Base-by-base conservation (phyloP, 352 stramenopile genomes). In the Globisporangium cystogenes region DNA sequence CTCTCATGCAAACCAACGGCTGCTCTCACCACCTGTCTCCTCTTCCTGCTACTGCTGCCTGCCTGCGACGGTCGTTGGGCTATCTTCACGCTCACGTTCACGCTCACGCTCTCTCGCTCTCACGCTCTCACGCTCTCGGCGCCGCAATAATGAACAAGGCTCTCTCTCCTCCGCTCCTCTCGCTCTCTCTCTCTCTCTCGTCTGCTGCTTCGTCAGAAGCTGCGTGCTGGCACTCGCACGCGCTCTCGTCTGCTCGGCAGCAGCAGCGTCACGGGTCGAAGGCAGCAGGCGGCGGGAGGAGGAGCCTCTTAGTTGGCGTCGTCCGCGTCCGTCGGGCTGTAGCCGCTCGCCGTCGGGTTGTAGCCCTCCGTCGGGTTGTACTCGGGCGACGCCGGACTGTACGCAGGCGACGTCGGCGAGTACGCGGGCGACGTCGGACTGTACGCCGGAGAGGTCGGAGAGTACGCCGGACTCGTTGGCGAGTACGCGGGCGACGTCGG, bases 311-410 rank as follows among this genome's bases (percentile, higher is more conserved):
- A 69, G 48, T 60, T 81, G 27, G 45, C 27, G 43, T 86, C 74
- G 40, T 87, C 73, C 37, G 55, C 76, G 51, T 87, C 76, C 11
- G 79, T 87, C 44, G 79, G 79, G 26, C 79, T 90, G 61, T 90
- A 90, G 50, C 76, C 76, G 48, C 76, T 87, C n/a, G 72, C 76
- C 52, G 66, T 72, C 36, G 79, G 76, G 53, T 87, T 85, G 66
- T 90, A 90, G 27, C 70, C 73, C 53, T 87, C 78, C 18, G 70
- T 68, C 16, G 57, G 62, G 26, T 57, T 56, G 42, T 57, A 57
- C 29, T 42, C 51, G 78, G 66, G 74, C 5, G 57, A 77, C 8
- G 70, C 73, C 7, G 77, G 82, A 33, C 50, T 67, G 49, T 85
- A 88, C 18, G 70, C 75, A 21, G 77, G 74, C 5, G 62, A 75